Evolutionary conservation across 805 yeast genomes (phyloP).

Genomic region (Candida maesae): DNA sequence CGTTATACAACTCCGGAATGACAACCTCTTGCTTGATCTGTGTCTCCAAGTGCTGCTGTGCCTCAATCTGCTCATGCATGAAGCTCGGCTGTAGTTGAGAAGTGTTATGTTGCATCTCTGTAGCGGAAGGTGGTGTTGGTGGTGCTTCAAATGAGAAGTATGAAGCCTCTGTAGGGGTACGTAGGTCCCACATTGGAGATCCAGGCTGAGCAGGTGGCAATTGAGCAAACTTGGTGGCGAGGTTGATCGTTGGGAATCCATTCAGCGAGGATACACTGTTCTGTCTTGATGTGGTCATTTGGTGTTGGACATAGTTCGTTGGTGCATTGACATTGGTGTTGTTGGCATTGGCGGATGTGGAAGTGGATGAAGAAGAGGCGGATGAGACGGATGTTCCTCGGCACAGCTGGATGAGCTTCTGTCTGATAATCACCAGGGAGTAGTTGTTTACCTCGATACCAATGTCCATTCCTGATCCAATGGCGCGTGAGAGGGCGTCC

Average conservation of each 20-base stretch:
- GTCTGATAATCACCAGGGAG: conserved; percentile 36
- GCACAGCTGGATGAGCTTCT: conserved; percentile 30
- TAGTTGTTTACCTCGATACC: conserved; percentile 37
- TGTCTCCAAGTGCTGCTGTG: conserved; percentile 14
- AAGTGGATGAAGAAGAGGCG: conserved; percentile 8
- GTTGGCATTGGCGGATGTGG: conserved; percentile 1
- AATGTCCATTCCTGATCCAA: conserved; percentile 30
- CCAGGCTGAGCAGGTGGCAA: conserved; percentile 6
- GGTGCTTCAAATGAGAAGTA: conserved; percentile 26
- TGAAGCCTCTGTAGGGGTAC: conserved; percentile 20
- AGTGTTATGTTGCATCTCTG: conserved; percentile 6
- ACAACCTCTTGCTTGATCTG: conserved; percentile 16
- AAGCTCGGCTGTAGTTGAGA: conserved; percentile 21
- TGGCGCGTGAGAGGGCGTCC: conserved; percentile 41
- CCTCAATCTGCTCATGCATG: conserved; percentile 17
- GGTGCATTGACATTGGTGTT: too few relatives aligned
- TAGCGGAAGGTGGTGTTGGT: conserved; percentile 12
- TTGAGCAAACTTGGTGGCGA: conserved; percentile 20
- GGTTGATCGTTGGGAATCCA: conserved; percentile 21
- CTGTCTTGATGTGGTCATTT: conserved; percentile 14
- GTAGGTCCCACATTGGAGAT: conserved; percentile 15
- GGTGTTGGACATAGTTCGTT: conserved; percentile 10
- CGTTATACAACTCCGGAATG: conserved; percentile 33
- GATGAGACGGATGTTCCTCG: conserved; percentile 13
- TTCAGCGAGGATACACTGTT: conserved; percentile 19